Evolutionary conservation across 306 rosid species (phyloP).

Genomic region (Abrus precatorius): DNA sequence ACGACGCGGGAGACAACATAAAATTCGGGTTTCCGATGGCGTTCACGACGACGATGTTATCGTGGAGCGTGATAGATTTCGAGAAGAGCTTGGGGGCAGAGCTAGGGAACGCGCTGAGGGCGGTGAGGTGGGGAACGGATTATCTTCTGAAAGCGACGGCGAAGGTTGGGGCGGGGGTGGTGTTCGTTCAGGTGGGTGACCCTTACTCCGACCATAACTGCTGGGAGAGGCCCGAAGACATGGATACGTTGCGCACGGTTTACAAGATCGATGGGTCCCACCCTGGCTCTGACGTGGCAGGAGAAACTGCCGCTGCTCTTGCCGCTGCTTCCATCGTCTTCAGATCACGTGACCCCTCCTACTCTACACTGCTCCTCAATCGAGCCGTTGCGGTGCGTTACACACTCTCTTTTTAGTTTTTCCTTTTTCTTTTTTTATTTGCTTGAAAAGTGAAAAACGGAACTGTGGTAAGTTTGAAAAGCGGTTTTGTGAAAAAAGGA

Average conservation of each 20-base stretch:
- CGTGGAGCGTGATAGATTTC: constrained; percentile 95
- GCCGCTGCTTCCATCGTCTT: constrained; percentile 99
- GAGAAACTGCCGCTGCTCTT: constrained; percentile 95
- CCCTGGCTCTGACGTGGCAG: constrained; percentile 98
- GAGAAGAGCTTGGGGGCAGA: constrained; percentile 88
- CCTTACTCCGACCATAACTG: constrained; percentile 91
- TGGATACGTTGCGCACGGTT: constrained; percentile 90
- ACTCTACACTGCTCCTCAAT: constrained; percentile 79
- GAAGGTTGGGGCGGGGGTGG: constrained; percentile 67
- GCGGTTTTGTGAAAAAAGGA: constrained; percentile 4
- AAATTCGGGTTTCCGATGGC: constrained; percentile 99
- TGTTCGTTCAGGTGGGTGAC: constrained; percentile 90
- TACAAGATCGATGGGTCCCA: constrained; percentile 78
- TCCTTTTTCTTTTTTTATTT: background rate
- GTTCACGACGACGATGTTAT: constrained; percentile 79
- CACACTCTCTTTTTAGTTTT: constrained; percentile 37
- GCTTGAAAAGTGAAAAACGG: constrained; percentile 12
- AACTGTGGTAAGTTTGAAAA: constrained; percentile 37
- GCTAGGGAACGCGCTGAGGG: constrained; percentile 67
- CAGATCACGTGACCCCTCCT: constrained; percentile 94
- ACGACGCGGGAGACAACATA: constrained; percentile 95
- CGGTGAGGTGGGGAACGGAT: constrained; percentile 90
- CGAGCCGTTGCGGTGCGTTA: constrained; percentile 95
- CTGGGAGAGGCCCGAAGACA: constrained; percentile 99
- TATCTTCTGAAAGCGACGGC: constrained; percentile 85